A percentile compares a stretch with the other conserved stretches of the same genome.
These are phyloP conservation scores for Amaranthus palmeri DNA, from an alignment of 148 eudicot genomes.

Conservation along the genomic window DNA sequence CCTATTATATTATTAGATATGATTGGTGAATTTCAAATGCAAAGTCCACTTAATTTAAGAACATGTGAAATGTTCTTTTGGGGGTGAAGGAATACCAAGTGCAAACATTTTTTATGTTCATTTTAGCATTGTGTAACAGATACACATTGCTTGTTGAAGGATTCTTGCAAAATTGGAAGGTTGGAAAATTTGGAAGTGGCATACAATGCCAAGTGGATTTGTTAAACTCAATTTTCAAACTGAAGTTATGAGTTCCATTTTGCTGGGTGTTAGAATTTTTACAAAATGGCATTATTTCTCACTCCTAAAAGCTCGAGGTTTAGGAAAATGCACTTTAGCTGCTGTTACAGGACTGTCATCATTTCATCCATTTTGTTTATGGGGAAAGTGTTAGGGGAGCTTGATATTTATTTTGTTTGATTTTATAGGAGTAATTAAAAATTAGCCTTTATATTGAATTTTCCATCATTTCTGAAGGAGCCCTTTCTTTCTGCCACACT, in stretches of 20 bases:
- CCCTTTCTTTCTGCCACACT: neutral
- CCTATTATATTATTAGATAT: neutral
- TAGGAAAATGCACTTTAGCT: neutral
- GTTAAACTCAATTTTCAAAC: neutral
- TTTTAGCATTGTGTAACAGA: no score
- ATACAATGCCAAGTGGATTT: neutral
- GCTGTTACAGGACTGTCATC: neutral
- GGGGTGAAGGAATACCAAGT: neutral
- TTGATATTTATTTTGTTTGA: no score
- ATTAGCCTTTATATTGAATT: neutral
- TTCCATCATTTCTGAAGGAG: neutral
- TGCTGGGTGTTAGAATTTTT: neutral
- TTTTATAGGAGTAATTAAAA: no score
- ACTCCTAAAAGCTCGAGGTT: neutral
- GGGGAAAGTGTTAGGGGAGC: no score
- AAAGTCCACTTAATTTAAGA: neutral
- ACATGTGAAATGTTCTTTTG: neutral
- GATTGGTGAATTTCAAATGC: neutral
- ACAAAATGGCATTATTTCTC: neutral
- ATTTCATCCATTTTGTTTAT: no score
- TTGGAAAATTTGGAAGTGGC: neutral
- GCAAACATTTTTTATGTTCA: neutral
- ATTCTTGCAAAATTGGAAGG: neutral
- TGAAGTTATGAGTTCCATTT: neutral
- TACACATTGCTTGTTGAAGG: neutral